These are phyloP conservation scores for Veloboletus limbatus DNA, from an alignment of 1,284 basidiomycete genomes.

Conservation along the genomic window DNA sequence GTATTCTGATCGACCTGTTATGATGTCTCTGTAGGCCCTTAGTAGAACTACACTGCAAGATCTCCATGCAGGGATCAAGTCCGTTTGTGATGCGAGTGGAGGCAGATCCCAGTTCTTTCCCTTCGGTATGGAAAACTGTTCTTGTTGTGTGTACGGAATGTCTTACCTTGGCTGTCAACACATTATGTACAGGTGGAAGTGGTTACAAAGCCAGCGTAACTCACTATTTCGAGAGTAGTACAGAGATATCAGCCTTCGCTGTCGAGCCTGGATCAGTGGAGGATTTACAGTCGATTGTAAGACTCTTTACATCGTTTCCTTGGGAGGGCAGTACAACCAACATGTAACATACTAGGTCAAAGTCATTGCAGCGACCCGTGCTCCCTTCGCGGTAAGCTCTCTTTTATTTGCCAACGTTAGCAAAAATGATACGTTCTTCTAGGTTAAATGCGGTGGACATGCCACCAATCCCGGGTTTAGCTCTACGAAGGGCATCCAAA, in stretches of 20 bases:
- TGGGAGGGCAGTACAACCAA: neutral
- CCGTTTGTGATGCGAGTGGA: neutral
- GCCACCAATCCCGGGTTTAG: constrained; percentile 6
- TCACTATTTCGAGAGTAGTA: constrained; percentile 12
- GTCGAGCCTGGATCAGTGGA: constrained; percentile 9
- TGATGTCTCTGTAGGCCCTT: neutral
- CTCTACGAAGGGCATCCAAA: constrained; percentile 43
- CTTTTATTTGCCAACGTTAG: neutral
- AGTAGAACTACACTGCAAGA: neutral
- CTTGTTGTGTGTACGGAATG: neutral
- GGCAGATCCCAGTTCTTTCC: constrained; percentile 6
- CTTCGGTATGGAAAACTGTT: neutral
- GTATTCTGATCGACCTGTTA: neutral
- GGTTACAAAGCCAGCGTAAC: constrained; percentile 10
- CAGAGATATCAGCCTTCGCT: constrained; percentile 7
- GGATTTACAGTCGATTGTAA: constrained; percentile 5
- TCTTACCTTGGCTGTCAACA: no score
- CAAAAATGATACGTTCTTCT: neutral
- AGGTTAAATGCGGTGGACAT: constrained; percentile 8
- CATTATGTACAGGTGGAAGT: constrained; percentile 2
- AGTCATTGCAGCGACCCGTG: neutral
- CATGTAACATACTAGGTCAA: neutral
- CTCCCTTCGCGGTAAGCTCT: constrained; percentile 1
- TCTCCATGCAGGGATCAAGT: neutral
- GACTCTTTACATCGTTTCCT: neutral